Conservation (phyloP, 2,329 filamentous ascomycete genomes). For the Acephala macrosclerotiorum region DNA sequence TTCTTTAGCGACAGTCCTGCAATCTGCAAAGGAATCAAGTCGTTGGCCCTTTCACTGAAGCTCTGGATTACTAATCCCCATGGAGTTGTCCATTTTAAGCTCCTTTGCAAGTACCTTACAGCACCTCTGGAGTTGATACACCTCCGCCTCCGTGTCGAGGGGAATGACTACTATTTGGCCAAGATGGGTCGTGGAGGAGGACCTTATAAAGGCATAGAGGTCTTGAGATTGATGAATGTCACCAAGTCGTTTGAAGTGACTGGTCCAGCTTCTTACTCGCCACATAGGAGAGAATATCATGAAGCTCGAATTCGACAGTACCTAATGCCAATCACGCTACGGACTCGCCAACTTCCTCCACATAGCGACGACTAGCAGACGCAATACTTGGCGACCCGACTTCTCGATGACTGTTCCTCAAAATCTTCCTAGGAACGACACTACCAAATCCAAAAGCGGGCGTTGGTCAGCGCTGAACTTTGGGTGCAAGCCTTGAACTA, state of each 20-base stretch:
- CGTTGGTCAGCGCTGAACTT: too few relatives aligned
- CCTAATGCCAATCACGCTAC: constrained; percentile 3
- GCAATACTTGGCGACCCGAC: not conserved
- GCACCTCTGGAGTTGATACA: not conserved
- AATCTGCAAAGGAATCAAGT: not conserved
- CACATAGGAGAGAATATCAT: too few relatives aligned
- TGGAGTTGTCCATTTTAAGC: not conserved
- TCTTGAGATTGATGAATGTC: not conserved
- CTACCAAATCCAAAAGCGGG: too few relatives aligned
- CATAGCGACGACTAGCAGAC: not conserved
- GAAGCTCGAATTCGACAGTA: not conserved
- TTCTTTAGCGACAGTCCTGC: not conserved
- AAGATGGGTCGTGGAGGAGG: too few relatives aligned
- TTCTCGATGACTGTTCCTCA: not conserved
- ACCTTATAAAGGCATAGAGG: too few relatives aligned
- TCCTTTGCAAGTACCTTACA: not conserved
- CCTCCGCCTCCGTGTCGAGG: not conserved
- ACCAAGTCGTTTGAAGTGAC: too few relatives aligned
- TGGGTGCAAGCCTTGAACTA: too few relatives aligned
- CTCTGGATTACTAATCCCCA: too few relatives aligned
- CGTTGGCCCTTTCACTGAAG: not conserved
- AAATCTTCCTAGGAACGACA: not conserved
- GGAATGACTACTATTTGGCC: too few relatives aligned
- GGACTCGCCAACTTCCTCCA: not conserved
- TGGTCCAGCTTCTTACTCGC: too few relatives aligned